Conservation (phyloP, 2,329 filamentous ascomycete genomes). For the Colletotrichum lupini region DNA sequence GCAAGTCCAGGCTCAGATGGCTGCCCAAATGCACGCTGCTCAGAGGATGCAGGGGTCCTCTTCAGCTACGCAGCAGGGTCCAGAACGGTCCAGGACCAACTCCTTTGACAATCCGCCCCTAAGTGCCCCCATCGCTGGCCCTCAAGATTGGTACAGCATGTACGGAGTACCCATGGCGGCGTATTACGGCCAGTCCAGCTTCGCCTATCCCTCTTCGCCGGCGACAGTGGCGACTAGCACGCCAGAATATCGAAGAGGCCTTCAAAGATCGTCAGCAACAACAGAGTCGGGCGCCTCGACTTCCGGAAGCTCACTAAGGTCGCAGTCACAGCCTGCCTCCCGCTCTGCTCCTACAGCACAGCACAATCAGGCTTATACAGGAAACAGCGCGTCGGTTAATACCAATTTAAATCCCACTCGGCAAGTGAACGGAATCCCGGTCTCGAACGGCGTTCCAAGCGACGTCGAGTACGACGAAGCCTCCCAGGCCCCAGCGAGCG, state of each 20-base stretch:
- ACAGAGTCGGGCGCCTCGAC: conserved; percentile 59
- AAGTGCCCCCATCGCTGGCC: conserved; percentile 64
- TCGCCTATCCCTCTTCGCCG: conserved; percentile 68
- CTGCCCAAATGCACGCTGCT: conserved; percentile 34
- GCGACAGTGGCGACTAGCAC: conserved; percentile 51
- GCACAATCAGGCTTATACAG: conserved; percentile 29
- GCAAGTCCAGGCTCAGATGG: conserved; percentile 36
- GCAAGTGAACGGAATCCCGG: conserved; percentile 60
- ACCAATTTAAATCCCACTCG: conserved; percentile 40
- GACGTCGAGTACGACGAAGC: conserved; percentile 62
- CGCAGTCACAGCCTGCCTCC: conserved; percentile 74
- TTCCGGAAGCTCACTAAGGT: conserved; percentile 68
- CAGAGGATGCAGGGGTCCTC: conserved; percentile 34
- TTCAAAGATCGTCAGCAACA: conserved; percentile 64
- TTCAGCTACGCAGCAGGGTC: conserved; percentile 40
- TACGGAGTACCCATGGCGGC: conserved; percentile 50
- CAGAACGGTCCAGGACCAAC: conserved; percentile 68
- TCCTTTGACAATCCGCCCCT: conserved; percentile 72
- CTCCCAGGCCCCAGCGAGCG: conserved; percentile 50
- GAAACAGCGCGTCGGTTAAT: conserved; percentile 20
- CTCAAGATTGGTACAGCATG: conserved; percentile 64
- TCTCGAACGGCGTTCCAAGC: conserved; percentile 68
- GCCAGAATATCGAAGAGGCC: conserved; percentile 66
- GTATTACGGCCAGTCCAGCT: conserved; percentile 61
- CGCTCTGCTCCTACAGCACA: conserved; percentile 45